Evolutionary conservation across 2,329 filamentous ascomycete genomes (phyloP).

Genomic region (Penicillium psychrosexuale): DNA sequence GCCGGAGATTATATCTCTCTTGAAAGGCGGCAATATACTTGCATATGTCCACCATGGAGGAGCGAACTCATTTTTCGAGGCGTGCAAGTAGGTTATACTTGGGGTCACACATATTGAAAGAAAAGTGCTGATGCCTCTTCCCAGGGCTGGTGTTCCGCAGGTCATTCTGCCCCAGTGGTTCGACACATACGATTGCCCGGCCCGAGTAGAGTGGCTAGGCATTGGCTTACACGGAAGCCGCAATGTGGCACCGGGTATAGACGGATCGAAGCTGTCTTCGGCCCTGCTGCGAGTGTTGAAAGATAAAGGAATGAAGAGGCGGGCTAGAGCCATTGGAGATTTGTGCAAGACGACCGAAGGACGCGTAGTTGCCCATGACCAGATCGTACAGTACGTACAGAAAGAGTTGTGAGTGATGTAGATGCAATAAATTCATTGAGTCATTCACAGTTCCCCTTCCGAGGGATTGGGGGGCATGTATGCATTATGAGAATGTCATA

Average conservation of each 20-base stretch:
- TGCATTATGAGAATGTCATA: neutral
- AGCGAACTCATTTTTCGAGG: conserved; percentile 50
- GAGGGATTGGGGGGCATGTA: neutral
- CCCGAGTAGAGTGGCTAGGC: conserved; percentile 42
- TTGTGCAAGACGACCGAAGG: conserved; percentile 18
- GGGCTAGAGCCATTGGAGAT: conserved; percentile 11
- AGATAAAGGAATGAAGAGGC: conserved; percentile 13
- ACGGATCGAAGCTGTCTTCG: conserved; percentile 12
- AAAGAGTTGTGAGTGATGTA: neutral
- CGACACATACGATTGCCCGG: conserved; percentile 48
- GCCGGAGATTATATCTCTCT: conserved; percentile 21
- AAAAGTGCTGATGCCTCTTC: neutral
- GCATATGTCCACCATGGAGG: conserved; percentile 50
- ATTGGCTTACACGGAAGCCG: conserved; percentile 44
- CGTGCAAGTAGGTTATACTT: conserved; percentile 37
- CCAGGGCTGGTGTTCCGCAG: conserved; percentile 46
- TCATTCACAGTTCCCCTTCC: neutral
- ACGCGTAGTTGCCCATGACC: conserved; percentile 19
- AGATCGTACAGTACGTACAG: conserved; percentile 14
- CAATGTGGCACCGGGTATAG: conserved; percentile 32
- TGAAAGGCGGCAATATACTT: conserved; percentile 40
- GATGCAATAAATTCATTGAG: neutral
- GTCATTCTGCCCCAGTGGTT: conserved; percentile 49
- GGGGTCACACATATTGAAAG: neutral
- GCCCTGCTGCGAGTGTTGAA: conserved; percentile 14